These are phyloP conservation scores for Termitomyces sp. DNA, from an alignment of 768 basidiomycete genomes.

Conservation along the genomic window DNA sequence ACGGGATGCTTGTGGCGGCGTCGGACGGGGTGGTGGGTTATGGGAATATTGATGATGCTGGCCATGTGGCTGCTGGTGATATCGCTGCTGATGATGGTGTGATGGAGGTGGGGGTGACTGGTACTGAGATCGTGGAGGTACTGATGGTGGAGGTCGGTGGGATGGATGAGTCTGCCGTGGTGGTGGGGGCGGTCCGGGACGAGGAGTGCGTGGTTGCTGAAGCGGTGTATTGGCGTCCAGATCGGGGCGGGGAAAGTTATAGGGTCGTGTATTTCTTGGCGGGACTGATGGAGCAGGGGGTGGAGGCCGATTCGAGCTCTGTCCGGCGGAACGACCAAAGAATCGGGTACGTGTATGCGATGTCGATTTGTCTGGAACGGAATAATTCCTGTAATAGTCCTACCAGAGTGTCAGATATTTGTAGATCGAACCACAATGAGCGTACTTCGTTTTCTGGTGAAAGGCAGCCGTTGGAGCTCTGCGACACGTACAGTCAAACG, in stretches of 20 bases:
- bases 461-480: slow-evolving; percentile 63
- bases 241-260: slow-evolving; percentile 57
- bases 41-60: slow-evolving; percentile 16
- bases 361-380: slow-evolving; percentile 45
- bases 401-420: slow-evolving; percentile 15
- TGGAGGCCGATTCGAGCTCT: slow-evolving; percentile 18
- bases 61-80: slow-evolving; percentile 1
- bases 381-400: slow-evolving; percentile 58
- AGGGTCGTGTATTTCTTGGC: slow-evolving; percentile 16
- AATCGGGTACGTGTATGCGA: slow-evolving; percentile 32
- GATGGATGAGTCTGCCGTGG: slow-evolving; percentile 16
- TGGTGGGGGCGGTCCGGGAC: slow-evolving; percentile 18
- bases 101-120: slow-evolving; percentile 11
- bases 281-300: slow-evolving; percentile 29
- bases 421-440: not conserved
- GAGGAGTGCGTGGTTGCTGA: slow-evolving; percentile 17
- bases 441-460: slow-evolving; percentile 52
- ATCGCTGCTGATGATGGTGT: slow-evolving; percentile 7
- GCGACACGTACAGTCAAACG: not conserved
- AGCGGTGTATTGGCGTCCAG: slow-evolving; percentile 42
- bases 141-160: slow-evolving; percentile 17
- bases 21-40: slow-evolving; percentile 8
- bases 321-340: slow-evolving; percentile 39
- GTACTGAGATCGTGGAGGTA: slow-evolving; percentile 17
- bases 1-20: slow-evolving; percentile 10